Percentiles rank a stretch among this genome's conserved stretches.
These are phyloP conservation scores for Schwanniomyces occidentalis DNA, from an alignment of 805 yeast genomes.

Conservation along the genomic window DNA sequence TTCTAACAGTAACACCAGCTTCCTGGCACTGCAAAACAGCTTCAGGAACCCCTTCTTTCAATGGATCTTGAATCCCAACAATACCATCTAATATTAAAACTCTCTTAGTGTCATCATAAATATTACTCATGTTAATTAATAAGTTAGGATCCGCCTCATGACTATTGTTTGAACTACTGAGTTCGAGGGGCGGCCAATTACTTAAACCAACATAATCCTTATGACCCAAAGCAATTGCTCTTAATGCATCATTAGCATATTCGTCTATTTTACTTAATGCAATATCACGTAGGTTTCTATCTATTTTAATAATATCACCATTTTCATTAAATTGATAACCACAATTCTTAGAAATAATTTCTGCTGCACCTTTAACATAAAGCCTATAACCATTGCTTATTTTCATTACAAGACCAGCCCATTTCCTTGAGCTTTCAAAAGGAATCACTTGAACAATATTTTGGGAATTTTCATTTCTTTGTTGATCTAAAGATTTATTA, in stretches of 20 bases:
- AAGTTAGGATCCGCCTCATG: slow-evolving; percentile 26
- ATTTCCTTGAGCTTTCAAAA: slow-evolving; percentile 88
- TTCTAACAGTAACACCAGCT: slow-evolving; percentile 93
- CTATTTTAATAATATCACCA: slow-evolving; percentile 28
- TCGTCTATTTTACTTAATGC: slow-evolving; percentile 39
- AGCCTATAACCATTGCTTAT: slow-evolving; percentile 54
- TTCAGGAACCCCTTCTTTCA: slow-evolving; percentile 84
- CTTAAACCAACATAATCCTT: slow-evolving; percentile 53
- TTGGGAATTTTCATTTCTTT: slow-evolving; percentile 20
- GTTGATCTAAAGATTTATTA: slow-evolving; percentile 44
- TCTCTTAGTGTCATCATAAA: slow-evolving; percentile 23
- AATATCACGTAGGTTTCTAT: slow-evolving; percentile 27
- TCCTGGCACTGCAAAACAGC: slow-evolving; percentile 83
- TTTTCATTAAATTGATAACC: slow-evolving; percentile 32
- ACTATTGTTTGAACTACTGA: slow-evolving; percentile 21
- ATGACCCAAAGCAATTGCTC: slow-evolving; percentile 90
- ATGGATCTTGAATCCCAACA: slow-evolving; percentile 94
- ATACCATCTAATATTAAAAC: slow-evolving; percentile 61
- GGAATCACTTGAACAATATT: slow-evolving; percentile 73
- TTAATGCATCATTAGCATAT: slow-evolving; percentile 76
- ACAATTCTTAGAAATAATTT: slow-evolving; percentile 70
- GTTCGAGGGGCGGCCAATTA: slow-evolving; percentile 70
- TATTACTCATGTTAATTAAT: slow-evolving; percentile 24
- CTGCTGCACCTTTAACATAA: slow-evolving; percentile 92
- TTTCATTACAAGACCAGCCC: slow-evolving; percentile 79